Evolutionary conservation across 768 basidiomycete genomes (phyloP), one percentile per base, ranked within the genome.

Genomic region (Artomyces pyxidatus): DNA sequence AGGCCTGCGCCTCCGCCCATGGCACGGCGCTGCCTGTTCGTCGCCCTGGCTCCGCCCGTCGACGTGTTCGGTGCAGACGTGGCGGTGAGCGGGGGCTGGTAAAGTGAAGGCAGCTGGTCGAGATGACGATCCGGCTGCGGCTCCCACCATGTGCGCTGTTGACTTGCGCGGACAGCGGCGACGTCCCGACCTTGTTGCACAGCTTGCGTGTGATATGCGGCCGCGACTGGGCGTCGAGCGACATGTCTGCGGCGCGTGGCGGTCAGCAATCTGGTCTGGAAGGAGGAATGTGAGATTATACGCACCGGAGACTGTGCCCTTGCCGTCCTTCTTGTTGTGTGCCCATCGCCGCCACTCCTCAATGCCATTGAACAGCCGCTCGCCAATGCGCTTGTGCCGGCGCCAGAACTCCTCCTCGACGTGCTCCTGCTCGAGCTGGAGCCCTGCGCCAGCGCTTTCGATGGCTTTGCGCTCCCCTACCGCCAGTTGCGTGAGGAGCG

Each of bases 301-400:
- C 76, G 48, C 41, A 82, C 79, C 84, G 47, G 80, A 81, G 35
- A 78, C 73, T 14, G 79, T 81, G n/a, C 85, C 88, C 57, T 92
- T 88, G 52, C 88, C 86, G 51, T 91, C 89, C 61, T 90, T 91
- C 68, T 92, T 89, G 53, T 92, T 89, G 45, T 88, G 70, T 23
- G 89, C 89, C 51, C 84, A 69, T 55, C 80, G 71, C 48, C 88
- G 66, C 26, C 88, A 73, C 59, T 92, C 89, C 63, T 90, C 88
- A 55, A 92, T 85, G 23, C 89, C 87, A 58, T 91, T 89, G 14
- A 90, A 63, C 26, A 92, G 69, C 14, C 88, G 72, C 58, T 90
- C 87, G 6, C 85, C 71, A 14, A 91, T 82, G 25, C 82, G 71
- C 37, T 86, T 85, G 41, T 82, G 71, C 3, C 88, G 88, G 38